Evolutionary conservation across 169 alveolate species (phyloP), one percentile per base, ranked within the genome.

Genomic region (Plasmodium ovale): DNA sequence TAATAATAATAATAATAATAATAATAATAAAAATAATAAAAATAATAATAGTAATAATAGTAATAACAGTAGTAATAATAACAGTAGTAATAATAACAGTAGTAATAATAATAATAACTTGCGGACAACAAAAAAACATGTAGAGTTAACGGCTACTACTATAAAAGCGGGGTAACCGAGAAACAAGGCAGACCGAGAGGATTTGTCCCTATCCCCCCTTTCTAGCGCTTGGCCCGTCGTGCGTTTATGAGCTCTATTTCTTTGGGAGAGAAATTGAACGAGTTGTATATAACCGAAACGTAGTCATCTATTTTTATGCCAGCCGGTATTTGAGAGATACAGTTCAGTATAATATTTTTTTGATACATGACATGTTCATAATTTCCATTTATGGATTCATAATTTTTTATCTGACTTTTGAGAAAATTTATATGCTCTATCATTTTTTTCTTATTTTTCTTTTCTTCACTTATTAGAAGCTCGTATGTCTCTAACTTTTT

Each of bases 381-480:
- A 47, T 77, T 77, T 53, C 88, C 88, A 62, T 54, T 60, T 37
- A 77, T 77, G 16, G 88, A 77, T 77, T 77, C 88, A 62, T 77
- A 77, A 37, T 47, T 47, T 53, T 77, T 77, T 47, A 77, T 51
- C 42, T 77, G 88, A 39, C 59, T 77, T 60, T 21, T 62, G 35
- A 77, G 7, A 1, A 35, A 7, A 68, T 77, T 77, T 6, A 77
- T 77, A 12, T 54, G 69, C 25, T 77, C 88, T 19, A 44, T 3
- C 19, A 77, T 6, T 1, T 62, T 60, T 62, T 60, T 77, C 37
- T 62, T 77, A 21, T 47, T 68, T 35, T 62, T 44, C 53, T 60
- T 44, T 77, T 77, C 77, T 77, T 77, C 74, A 53, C 56, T 64
- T 27, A 77, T 60, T 5, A 77, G 10, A 35, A 60, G 23, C 47